These are phyloP conservation scores for Cetradonia linearis DNA, from an alignment of 495 filamentous ascomycete species.

Conservation along the genomic window DNA sequence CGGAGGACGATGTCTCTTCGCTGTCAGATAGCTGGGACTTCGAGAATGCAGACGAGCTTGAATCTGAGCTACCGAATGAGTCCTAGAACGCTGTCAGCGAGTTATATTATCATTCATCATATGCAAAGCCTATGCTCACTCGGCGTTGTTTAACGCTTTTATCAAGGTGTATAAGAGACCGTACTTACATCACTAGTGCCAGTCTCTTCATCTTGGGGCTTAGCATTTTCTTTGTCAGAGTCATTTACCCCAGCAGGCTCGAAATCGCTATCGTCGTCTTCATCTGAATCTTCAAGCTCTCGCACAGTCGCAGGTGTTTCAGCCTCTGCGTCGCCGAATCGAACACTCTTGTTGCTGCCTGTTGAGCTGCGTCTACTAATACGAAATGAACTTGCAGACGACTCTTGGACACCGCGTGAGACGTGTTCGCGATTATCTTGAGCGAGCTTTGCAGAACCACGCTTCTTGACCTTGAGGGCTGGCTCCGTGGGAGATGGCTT, in stretches of 20 bases:
- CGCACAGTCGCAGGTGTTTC: conserved; percentile 25
- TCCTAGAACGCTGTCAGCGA: conserved; percentile 12
- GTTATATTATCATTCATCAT: background rate
- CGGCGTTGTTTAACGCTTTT: background rate
- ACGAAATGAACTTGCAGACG: conserved; percentile 14
- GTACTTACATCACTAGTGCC: conserved; percentile 17
- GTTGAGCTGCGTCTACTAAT: conserved; percentile 14
- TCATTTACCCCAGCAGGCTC: conserved; percentile 19
- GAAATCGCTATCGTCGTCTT: conserved; percentile 28
- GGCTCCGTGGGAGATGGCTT: conserved; percentile 15
- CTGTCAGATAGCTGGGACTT: conserved; percentile 24
- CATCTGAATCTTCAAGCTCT: conserved; percentile 30
- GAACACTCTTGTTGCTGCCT: conserved; percentile 22
- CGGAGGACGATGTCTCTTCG: conserved; percentile 26
- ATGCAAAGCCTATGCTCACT: background rate
- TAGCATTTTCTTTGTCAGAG: conserved; percentile 26
- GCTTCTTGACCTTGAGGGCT: conserved; percentile 9
- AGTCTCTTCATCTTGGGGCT: conserved; percentile 13
- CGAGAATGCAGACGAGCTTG: conserved; percentile 25
- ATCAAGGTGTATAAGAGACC: background rate
- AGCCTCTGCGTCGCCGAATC: conserved; percentile 25
- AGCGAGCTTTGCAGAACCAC: background rate
- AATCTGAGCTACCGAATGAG: conserved; percentile 6
- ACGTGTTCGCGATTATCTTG: background rate
- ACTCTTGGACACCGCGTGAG: conserved; percentile 5